A percentile compares a stretch with the other conserved stretches of the same genome.
These are phyloP conservation scores for Linum tenue DNA, from an alignment of 345 rosid species.

Conservation along the genomic window DNA sequence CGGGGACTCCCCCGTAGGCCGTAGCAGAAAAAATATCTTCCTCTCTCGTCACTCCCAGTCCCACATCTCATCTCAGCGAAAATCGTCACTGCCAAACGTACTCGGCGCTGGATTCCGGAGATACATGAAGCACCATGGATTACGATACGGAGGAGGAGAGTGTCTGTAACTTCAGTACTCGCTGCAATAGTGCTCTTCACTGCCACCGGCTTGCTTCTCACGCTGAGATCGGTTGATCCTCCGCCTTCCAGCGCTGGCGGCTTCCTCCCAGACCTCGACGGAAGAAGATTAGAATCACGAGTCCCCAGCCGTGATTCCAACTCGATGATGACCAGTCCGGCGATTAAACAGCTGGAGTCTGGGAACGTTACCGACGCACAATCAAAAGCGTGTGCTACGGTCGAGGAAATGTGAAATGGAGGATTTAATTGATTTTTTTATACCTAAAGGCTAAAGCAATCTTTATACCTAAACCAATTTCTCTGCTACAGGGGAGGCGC, in stretches of 20 bases:
- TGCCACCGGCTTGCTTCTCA: slow-evolving; percentile 43
- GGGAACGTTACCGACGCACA: slow-evolving; percentile 9
- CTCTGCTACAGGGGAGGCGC: too few species aligned
- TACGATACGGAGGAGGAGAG: slow-evolving; percentile 41
- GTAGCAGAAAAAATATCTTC: too few species aligned
- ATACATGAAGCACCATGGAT: slow-evolving; percentile 17
- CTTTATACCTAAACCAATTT: too few species aligned
- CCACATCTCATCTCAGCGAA: too few species aligned
- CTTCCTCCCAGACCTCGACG: slow-evolving; percentile 1
- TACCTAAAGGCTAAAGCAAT: too few species aligned
- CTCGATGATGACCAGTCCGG: not conserved
- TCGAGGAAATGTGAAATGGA: slow-evolving; percentile 97
- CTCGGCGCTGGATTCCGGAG: too few species aligned
- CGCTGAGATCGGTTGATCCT: slow-evolving; percentile 47
- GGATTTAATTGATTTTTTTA: too few species aligned
- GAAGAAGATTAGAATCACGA: not conserved
- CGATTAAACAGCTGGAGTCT: slow-evolving; percentile 1
- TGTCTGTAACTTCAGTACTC: slow-evolving; percentile 32
- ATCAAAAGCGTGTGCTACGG: slow-evolving; percentile 59
- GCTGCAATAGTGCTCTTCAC: slow-evolving; percentile 30
- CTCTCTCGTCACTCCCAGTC: too few species aligned
- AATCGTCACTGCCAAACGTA: too few species aligned
- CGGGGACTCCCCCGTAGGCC: too few species aligned
- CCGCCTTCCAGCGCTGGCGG: slow-evolving; percentile 21
- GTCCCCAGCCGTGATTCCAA: not conserved